These are phyloP conservation scores for Tuber magnatum DNA, from an alignment of 495 filamentous ascomycete species.

Conservation along the genomic window DNA sequence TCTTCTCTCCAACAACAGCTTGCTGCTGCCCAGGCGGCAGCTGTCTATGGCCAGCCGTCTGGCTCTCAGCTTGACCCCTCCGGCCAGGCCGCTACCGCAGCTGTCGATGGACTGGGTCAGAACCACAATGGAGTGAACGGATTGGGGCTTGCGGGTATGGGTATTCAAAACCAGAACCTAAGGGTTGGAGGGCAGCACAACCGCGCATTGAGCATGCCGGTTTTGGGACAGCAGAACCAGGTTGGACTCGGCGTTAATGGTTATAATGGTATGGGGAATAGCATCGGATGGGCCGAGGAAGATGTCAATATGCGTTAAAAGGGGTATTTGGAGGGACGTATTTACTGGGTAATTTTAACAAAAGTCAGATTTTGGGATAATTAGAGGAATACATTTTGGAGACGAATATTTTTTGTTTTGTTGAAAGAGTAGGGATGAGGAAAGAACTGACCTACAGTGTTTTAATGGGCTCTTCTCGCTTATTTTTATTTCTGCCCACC, in stretches of 20 bases:
- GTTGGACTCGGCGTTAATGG: conserved; percentile 59
- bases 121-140: conserved; percentile 35
- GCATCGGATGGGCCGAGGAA: conserved; percentile 63
- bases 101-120: conserved; percentile 25
- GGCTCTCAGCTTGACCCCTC: conserved; percentile 29
- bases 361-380: conserved; percentile 34
- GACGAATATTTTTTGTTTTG: conserved; percentile 27
- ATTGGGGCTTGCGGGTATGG: conserved; percentile 30
- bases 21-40: conserved; percentile 53
- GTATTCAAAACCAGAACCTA: conserved; percentile 39
- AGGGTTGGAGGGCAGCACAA: conserved; percentile 43
- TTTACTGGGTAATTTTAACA: conserved; percentile 34
- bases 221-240: conserved; percentile 49
- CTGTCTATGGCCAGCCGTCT: conserved; percentile 50
- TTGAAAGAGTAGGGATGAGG: conserved; percentile 34
- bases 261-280: conserved; percentile 56
- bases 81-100: conserved; percentile 26
- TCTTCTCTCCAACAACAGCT: conserved; percentile 52
- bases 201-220: conserved; percentile 43
- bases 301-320: conserved; percentile 53
- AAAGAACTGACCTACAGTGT: conserved; percentile 37
- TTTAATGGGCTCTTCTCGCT: conserved; percentile 41
- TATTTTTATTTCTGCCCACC: conserved; percentile 39
- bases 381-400: conserved; percentile 14
- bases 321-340: conserved; percentile 24